These are phyloP conservation scores for Leccinum sublutescens DNA, from an alignment of 768 basidiomycete genomes.

Conservation along the genomic window DNA sequence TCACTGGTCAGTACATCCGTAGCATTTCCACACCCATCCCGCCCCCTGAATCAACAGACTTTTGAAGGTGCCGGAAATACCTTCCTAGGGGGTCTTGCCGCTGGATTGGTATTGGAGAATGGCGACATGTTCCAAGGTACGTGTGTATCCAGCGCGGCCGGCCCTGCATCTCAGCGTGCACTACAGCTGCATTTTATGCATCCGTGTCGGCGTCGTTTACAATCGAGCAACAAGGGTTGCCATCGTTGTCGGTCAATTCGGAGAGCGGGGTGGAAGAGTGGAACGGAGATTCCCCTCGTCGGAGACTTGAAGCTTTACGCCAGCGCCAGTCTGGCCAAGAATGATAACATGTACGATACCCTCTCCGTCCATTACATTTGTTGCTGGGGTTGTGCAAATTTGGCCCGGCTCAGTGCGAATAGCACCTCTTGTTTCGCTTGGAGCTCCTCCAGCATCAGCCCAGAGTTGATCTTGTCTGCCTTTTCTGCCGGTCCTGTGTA, in stretches of 20 bases:
- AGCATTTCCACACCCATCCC: neutral
- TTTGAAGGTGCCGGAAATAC: slow-evolving; percentile 81
- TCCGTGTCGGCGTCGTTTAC: slow-evolving; percentile 79
- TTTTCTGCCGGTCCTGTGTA: slow-evolving; percentile 82
- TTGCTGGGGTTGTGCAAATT: slow-evolving; percentile 63
- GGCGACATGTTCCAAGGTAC: slow-evolving; percentile 67
- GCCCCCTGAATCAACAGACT: slow-evolving; percentile 1
- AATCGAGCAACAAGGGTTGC: slow-evolving; percentile 82
- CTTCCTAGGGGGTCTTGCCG: slow-evolving; percentile 82
- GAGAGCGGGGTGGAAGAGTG: slow-evolving; percentile 43
- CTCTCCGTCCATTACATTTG: slow-evolving; percentile 13
- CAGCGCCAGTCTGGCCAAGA: slow-evolving; percentile 36
- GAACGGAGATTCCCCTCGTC: slow-evolving; percentile 66
- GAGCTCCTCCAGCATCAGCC: slow-evolving; percentile 88
- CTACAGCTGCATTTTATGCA: slow-evolving; percentile 64
- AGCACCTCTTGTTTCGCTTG: slow-evolving; percentile 83
- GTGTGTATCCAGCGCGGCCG: slow-evolving; percentile 15
- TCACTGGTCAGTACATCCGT: slow-evolving; percentile 35
- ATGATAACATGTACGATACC: slow-evolving; percentile 30
- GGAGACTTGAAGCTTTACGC: slow-evolving; percentile 54
- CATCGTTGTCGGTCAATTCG: slow-evolving; percentile 39
- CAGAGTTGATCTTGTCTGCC: slow-evolving; percentile 84
- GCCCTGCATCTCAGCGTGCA: slow-evolving; percentile 16
- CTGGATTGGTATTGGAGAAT: slow-evolving; percentile 58
- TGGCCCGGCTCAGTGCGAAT: slow-evolving; percentile 88